Evolutionary conservation across 2,329 filamentous ascomycete genomes (phyloP).

Genomic region (Fusarium sp.): DNA sequence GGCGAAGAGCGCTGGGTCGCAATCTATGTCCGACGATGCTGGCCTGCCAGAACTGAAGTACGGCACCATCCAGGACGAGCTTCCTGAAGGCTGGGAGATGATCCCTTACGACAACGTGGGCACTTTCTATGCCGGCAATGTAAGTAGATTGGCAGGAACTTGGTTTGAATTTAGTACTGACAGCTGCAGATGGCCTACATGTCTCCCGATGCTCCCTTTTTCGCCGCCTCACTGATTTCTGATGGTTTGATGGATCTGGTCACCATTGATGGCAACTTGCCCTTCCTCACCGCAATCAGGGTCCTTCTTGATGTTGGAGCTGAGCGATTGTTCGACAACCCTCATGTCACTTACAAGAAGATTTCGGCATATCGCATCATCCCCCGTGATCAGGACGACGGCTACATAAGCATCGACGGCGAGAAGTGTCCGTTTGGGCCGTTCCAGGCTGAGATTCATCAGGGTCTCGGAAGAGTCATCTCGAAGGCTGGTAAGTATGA

Average conservation of each 20-base stretch:
- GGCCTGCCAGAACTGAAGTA: constrained; percentile 80
- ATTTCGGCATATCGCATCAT: constrained; percentile 87
- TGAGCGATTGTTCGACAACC: constrained; percentile 82
- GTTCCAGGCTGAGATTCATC: constrained; percentile 91
- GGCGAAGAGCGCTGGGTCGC: constrained; percentile 45
- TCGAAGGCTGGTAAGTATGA: constrained; percentile 82
- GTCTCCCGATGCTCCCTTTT: constrained; percentile 88
- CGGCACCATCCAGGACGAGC: constrained; percentile 80
- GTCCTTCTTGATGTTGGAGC: constrained; percentile 79
- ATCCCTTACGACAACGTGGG: constrained; percentile 81
- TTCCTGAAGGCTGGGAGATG: constrained; percentile 82
- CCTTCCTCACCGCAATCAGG: constrained; percentile 71
- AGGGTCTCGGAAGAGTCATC: constrained; percentile 83
- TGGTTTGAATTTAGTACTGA: constrained; percentile 18
- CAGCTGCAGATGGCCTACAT: constrained; percentile 81
- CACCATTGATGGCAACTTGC: constrained; percentile 80
- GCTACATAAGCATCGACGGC: constrained; percentile 94
- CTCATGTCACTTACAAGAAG: constrained; percentile 83
- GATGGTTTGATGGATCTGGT: constrained; percentile 91
- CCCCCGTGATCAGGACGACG: constrained; percentile 75
- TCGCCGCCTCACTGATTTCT: constrained; percentile 80
- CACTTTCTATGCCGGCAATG: constrained; percentile 94
- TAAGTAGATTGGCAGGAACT: constrained; percentile 52
- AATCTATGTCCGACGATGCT: constrained; percentile 47
- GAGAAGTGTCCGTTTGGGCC: constrained; percentile 87